Evolutionary conservation across 2,329 filamentous ascomycete genomes (phyloP).

Genomic region (Fusarium sp.): DNA sequence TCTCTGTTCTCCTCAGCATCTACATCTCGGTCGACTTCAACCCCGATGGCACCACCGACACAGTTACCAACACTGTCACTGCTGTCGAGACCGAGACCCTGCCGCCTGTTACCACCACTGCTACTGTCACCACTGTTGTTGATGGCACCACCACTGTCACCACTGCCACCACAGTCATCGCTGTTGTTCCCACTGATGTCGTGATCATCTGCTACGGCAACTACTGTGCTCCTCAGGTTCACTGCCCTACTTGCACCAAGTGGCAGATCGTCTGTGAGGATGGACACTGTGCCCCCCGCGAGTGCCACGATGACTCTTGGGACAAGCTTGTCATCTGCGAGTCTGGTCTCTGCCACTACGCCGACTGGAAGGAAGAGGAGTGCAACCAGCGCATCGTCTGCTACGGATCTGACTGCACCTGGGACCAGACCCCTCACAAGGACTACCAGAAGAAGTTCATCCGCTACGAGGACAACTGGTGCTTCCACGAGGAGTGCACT

Average conservation of each 20-base stretch:
- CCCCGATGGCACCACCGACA: conserved; percentile 17
- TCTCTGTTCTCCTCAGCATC: conserved; percentile 41
- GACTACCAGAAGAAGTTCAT: conserved; percentile 48
- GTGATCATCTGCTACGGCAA: conserved; percentile 48
- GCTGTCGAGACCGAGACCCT: conserved; percentile 43
- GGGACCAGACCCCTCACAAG: conserved; percentile 43
- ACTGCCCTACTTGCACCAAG: conserved; percentile 45
- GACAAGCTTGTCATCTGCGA: conserved; percentile 50
- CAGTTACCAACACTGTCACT: conserved; percentile 22
- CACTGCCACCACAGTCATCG: conserved; percentile 39
- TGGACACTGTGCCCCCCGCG: conserved; percentile 47
- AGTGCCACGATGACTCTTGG: conserved; percentile 43
- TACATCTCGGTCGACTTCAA: conserved; percentile 30
- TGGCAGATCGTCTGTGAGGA: conserved; percentile 51
- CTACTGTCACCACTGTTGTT: conserved; percentile 45
- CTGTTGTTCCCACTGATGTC: conserved; percentile 34
- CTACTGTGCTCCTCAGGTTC: conserved; percentile 44
- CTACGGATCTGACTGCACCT: conserved; percentile 47
- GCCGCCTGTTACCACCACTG: conserved; percentile 39
- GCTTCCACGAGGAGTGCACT: conserved; percentile 46
- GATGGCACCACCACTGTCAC: conserved; percentile 36
- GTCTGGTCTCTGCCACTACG: conserved; percentile 45
- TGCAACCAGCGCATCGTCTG: conserved; percentile 52
- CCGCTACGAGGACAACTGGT: conserved; percentile 48
- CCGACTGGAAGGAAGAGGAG: conserved; percentile 45